phyloP scores from a whole-genome alignment of 176 grass and related monocot genomes.

The Typha latifolia region DNA sequence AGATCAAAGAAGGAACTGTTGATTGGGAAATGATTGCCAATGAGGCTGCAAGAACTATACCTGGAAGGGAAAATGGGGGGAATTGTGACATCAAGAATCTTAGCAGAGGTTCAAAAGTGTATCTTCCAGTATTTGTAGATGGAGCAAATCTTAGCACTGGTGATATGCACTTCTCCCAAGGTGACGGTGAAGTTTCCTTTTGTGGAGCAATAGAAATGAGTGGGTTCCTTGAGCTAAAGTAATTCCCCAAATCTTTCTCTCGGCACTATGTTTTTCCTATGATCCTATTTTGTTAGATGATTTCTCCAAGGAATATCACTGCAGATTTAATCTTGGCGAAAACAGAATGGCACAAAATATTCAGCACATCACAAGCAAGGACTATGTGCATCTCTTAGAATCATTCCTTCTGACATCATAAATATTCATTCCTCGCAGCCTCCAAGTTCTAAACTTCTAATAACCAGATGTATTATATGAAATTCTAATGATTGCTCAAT shows the following conservation, averaged over 20 bases:
- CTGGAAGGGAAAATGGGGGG: conserved; percentile 82
- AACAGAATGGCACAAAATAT: too few relatives aligned
- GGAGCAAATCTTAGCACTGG: conserved; percentile 86
- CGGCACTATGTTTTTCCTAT: conserved; percentile 5
- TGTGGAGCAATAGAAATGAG: conserved; percentile 99
- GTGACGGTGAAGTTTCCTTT: conserved; percentile 81
- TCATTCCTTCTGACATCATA: too few relatives aligned
- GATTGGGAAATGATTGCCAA: conserved; percentile 70
- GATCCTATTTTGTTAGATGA: too few relatives aligned
- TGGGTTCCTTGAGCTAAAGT: conserved; percentile 96
- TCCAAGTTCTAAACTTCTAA: too few relatives aligned
- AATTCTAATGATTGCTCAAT: too few relatives aligned
- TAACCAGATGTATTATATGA: too few relatives aligned
- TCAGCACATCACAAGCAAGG: too few relatives aligned
- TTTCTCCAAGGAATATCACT: too few relatives aligned
- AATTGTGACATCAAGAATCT: conserved; percentile 97
- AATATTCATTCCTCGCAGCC: too few relatives aligned
- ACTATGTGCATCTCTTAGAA: too few relatives aligned
- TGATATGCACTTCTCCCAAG: conserved; percentile 95
- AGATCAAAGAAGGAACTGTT: conserved; percentile 62
- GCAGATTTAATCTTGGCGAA: too few relatives aligned
- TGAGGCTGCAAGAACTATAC: conserved; percentile 85
- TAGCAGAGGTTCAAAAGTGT: conserved; percentile 87
- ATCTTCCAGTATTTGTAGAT: conserved; percentile 88
- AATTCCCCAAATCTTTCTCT: conserved; percentile 29